Evolutionary conservation across 2,329 filamentous ascomycete species (phyloP), one percentile per base, ranked within the genome.

Genomic region (Pseudogymnoascus sp.): DNA sequence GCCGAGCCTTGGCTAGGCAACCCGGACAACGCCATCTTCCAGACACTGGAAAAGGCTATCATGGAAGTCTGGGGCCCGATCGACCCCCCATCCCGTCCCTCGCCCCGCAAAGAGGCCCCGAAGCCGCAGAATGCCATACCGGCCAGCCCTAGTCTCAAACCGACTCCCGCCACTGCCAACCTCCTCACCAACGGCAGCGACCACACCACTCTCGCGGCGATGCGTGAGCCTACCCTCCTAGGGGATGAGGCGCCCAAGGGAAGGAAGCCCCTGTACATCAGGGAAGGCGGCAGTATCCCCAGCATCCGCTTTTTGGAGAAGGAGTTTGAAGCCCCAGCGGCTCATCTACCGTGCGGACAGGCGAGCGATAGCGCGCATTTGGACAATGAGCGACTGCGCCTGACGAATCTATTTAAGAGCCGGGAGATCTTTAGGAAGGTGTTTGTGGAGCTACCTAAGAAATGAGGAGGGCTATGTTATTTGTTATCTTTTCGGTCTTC

Each of bases 1-100:
- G 93, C 94, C 0, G 94, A 99, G 71, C 92, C 94, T 0, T 99
- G 94, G 94, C 84, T 99, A 0, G 93, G 94, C 12, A 91, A 97
- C 68, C 92, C 91, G 3, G 86, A 86, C 57, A 97, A 96, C 67
- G 86, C 92, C 66, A 92, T 97, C 62, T 99, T 97, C 74, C 85
- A 87, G 64, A 95, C 91, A 0, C 82, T 99, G 0, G 92, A 96
- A 67, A 81, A 86, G 63, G 94, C 92, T 0, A 88, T 97, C 58
- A 84, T 92, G 69, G 84, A 89, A 47, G 91, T 88, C 0, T 99
- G 94, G 94, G 86, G 86, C 0, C 83, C 84, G 0, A 77, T 77
- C n/a, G 67, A 69, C 22, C 65, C 70, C 22, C 61, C 38, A 1
- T 63, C 69, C 12, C 37, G 71, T 67, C 36, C 74, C 68, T 68